Base-by-base conservation (phyloP, 345 rosid species). In the Gossypium sturtianum region DNA sequence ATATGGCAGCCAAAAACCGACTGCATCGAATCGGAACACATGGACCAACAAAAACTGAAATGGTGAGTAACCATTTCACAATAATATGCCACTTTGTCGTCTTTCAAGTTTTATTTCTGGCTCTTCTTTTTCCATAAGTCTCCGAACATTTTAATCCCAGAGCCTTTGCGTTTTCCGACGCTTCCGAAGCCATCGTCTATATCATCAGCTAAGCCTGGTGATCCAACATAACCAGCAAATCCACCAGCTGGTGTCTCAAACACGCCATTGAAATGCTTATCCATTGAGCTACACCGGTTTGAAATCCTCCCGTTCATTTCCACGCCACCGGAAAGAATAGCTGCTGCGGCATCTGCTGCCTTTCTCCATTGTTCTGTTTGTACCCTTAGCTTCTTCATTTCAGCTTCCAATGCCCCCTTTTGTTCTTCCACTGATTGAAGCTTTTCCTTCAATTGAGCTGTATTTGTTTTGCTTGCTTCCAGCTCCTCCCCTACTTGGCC, bases 351-450 rank as follows among this genome's bases (percentile, higher is more conserved):
- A 81, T 92, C 97, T 0, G 98, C 98, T 0, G 97, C 97, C 80
- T 94, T 94, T 79, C 86, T 84, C 98, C 98, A 94, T 75, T 94
- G 97, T 83, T 90, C 97, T 23, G 97, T 92, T 82, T 94, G 98
- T 56, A 89, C 89, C 72, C 86, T 86, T 68, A 94, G 84, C 83
- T 81, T 90, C 86, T 84, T 90, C 93, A 92, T 92, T 86, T 92
- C 98, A 0, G 81, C 79, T 78, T 94, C 97, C 75, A 92, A 57
- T 22, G 79, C 86, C 25, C 82, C 83, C 61, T 90, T 92, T 9
- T 79, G 92, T 63, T 83, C 89, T 83, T 83, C 91, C 23, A 72
- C 75, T 54, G 83, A 75, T 80, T 87, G 84, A 25, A 90, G 84
- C 78, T 86, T 86, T 76, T 79, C 88, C 74, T 83, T 85, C 60